Percentiles rank a stretch among this genome's conserved stretches.
Evolutionary conservation across 2,329 filamentous ascomycete genomes (phyloP).

Genomic region (Clonostachys solani): DNA sequence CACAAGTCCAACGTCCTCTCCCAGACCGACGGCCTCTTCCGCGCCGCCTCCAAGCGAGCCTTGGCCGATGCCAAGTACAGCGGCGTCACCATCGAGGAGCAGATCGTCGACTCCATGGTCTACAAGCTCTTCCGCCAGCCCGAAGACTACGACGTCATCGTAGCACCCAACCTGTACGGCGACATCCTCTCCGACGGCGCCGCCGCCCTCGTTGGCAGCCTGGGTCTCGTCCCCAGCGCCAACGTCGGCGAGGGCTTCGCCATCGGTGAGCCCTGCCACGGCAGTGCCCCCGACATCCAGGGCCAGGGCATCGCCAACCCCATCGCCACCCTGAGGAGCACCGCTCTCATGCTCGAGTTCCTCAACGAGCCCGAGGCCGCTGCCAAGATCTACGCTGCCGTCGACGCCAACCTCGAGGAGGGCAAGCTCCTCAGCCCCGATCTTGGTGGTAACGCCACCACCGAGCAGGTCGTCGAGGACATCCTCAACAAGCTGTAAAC

Average conservation of each 20-base stretch:
- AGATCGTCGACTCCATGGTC: slow-evolving; percentile 99
- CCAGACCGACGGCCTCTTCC: slow-evolving; percentile 95
- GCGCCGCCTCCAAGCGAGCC: slow-evolving; percentile 70
- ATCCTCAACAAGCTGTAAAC: slow-evolving; percentile 74
- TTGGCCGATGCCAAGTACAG: slow-evolving; percentile 63
- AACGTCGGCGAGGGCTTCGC: slow-evolving; percentile 94
- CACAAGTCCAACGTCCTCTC: slow-evolving; percentile 98
- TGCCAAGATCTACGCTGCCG: slow-evolving; percentile 83
- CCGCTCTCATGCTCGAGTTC: slow-evolving; percentile 95
- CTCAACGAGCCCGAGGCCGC: slow-evolving; percentile 83
- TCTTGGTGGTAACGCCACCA: slow-evolving; percentile 81
- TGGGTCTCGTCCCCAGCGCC: slow-evolving; percentile 89
- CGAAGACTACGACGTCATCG: slow-evolving; percentile 92
- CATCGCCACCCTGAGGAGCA: slow-evolving; percentile 87
- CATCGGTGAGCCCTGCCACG: slow-evolving; percentile 97
- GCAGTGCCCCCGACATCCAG: slow-evolving; percentile 92
- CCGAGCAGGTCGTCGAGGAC: slow-evolving; percentile 82
- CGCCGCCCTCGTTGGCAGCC: slow-evolving; percentile 84
- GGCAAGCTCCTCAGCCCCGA: slow-evolving; percentile 82
- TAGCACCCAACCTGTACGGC: slow-evolving; percentile 95
- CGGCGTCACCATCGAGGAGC: slow-evolving; percentile 74
- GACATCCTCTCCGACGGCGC: slow-evolving; percentile 96
- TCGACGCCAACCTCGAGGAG: slow-evolving; percentile 85
- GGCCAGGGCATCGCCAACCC: slow-evolving; percentile 92
- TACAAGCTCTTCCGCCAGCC: slow-evolving; percentile 99